phyloP scores from a whole-genome alignment of 176 grass and related monocot species.

The Eleusine indica region DNA sequence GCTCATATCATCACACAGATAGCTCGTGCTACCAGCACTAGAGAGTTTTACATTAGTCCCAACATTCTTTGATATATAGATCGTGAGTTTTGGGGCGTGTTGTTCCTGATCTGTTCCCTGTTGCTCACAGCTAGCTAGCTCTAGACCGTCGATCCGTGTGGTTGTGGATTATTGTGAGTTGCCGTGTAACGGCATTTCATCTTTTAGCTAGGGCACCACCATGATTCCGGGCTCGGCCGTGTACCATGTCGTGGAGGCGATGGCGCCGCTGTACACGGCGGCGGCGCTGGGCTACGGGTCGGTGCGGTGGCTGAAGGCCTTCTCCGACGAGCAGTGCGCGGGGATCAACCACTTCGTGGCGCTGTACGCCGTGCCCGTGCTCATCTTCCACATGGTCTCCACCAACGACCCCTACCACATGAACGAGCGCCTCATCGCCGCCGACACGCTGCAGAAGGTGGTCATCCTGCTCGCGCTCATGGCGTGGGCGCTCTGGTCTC shows the following conservation, averaged over 20 bases:
- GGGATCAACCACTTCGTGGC: conserved; percentile 95
- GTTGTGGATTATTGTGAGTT: neutral
- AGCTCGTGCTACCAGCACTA: neutral
- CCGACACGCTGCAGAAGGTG: conserved; percentile 81
- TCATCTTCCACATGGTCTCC: conserved; percentile 83
- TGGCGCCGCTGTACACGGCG: conserved; percentile 85
- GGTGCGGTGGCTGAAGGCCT: conserved; percentile 59
- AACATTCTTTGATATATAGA: neutral
- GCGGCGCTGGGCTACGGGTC: conserved; percentile 70
- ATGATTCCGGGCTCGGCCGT: conserved; percentile 51
- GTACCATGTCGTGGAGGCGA: conserved; percentile 76
- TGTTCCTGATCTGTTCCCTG: neutral
- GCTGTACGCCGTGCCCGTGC: conserved; percentile 63
- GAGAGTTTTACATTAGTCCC: neutral
- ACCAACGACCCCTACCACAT: conserved; percentile 80
- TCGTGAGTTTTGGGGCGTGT: neutral
- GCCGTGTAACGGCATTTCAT: neutral
- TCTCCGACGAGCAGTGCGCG: conserved; percentile 71
- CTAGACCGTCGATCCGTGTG: neutral
- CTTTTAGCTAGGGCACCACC: neutral
- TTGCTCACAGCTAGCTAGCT: neutral
- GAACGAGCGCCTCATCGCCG: conserved; percentile 67
- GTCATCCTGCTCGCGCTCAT: conserved; percentile 58
- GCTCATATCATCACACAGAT: neutral
- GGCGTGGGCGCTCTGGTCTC: conserved; percentile 51